These are phyloP conservation scores for Boletus sp. DNA, from an alignment of 1,284 basidiomycete species.

Conservation along the genomic window DNA sequence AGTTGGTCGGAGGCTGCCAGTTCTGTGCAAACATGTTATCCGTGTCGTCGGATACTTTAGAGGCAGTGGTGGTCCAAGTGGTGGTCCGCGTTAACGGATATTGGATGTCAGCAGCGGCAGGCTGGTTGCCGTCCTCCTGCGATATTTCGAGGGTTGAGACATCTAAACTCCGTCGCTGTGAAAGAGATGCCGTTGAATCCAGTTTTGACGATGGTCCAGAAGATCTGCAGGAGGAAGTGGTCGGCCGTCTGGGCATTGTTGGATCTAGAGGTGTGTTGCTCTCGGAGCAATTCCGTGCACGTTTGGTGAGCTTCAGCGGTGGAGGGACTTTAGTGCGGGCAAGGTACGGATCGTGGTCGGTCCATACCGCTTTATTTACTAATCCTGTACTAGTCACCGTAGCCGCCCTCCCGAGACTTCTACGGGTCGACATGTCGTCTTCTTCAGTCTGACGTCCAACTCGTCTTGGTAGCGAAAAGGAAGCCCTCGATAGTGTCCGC, in stretches of 20 bases:
- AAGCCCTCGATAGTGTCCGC: not conserved
- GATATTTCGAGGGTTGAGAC: not conserved
- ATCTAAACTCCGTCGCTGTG: not conserved
- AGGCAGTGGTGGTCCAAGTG: constrained; percentile 1
- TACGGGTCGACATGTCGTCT: not conserved
- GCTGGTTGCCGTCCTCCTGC: not conserved
- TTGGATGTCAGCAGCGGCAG: not conserved
- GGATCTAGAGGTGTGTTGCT: not conserved
- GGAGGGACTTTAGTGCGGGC: constrained; percentile 21
- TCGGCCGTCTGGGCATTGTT: not conserved
- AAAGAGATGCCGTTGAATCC: not conserved
- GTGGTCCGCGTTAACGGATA: not conserved
- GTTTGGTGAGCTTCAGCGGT: constrained; percentile 13
- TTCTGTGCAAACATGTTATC: not conserved
- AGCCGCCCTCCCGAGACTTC: not conserved
- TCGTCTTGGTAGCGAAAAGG: not conserved
- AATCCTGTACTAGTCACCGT: not conserved
- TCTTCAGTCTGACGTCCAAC: not conserved
- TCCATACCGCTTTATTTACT: constrained; percentile 6
- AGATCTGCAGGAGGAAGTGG: not conserved
- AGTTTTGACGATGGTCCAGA: not conserved
- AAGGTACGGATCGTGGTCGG: constrained; percentile 20
- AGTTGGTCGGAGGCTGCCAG: constrained; percentile 26
- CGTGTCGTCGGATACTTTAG: constrained; percentile 5
- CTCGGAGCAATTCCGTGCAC: constrained; percentile 10